Base-by-base conservation (phyloP, 306 rosid species). In the Glycyrrhiza uralensis region DNA sequence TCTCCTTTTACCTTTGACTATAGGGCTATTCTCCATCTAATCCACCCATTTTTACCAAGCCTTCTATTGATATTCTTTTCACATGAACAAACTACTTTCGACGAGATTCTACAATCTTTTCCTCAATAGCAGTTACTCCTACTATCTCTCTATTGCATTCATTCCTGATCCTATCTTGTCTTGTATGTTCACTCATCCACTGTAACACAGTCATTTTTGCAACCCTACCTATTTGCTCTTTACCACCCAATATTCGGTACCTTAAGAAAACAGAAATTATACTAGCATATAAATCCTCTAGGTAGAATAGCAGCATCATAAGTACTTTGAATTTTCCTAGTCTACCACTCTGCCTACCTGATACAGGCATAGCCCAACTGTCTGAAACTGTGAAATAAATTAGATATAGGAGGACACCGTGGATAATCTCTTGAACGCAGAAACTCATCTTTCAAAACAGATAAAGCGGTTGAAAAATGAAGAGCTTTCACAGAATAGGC, bases 361-460 rank as follows among this genome's bases (percentile, higher is more conserved):
- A 95, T 85, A 82, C 97, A 89, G 47, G 92, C 87, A 76, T 91
- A 91, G 51, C 96, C 99, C 91, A 95, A 75, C 80, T 86, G 97
- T 75, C 96, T 88, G 83, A 95, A 95, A 79, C 79, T 85, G 80
- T 89, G 96, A 76, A 91, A 95, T 75, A 95, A 81, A 74, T 88
- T 96, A 73, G 99, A 95, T 66, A 96, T 95, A 74, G 99, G 90
- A 78, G 96, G 99, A 74, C 99, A 95, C 83, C 82, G 82, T 68
- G 99, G 97, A 84, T 95, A 91, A 82, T 95, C 99, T 91, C 99
- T 89, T 39, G 99, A 95, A 45, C 97, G 97, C 74, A 89, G 79
- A 73, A 89, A 91, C 42, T 95, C 99, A 69, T 95, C 99, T 79
- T 85, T 95, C 68, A 95, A 72, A 80, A 84, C 91, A 79, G 99